A percentile compares a stretch with the other conserved stretches of the same genome.
Evolutionary conservation across 495 filamentous ascomycete species (phyloP).

Genomic region (Terfezia claveryi): DNA sequence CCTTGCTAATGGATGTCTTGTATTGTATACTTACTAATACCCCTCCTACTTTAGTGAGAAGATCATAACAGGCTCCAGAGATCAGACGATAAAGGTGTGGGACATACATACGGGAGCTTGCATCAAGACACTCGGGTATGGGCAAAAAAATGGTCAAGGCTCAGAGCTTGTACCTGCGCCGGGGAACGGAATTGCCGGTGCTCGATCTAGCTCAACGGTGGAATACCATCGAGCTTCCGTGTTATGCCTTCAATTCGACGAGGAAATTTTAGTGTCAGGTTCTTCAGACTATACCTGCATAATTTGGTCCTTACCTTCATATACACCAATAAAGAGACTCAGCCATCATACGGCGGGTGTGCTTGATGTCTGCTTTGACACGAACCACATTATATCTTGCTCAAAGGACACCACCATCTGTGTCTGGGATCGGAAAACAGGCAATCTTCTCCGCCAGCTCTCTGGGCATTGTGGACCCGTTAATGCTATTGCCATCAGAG

Average conservation of each 20-base stretch:
- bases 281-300: constrained; percentile 86
- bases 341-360: constrained; percentile 62
- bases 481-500: constrained; percentile 83
- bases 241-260: constrained; percentile 83
- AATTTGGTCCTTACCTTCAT: constrained; percentile 64
- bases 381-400: constrained; percentile 80
- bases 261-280: constrained; percentile 77
- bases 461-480: constrained; percentile 74
- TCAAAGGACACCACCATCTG: constrained; percentile 84
- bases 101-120: constrained; percentile 71
- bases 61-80: constrained; percentile 88
- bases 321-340: constrained; percentile 56
- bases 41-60: constrained; percentile 40
- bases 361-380: constrained; percentile 78
- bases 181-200: constrained; percentile 15
- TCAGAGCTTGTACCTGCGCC: constrained; percentile 2
- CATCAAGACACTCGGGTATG: constrained; percentile 47
- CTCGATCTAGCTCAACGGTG: constrained; percentile 3
- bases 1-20: not conserved
- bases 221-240: constrained; percentile 68
- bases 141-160: constrained; percentile 18
- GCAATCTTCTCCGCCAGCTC: constrained; percentile 47
- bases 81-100: constrained; percentile 89
- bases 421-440: constrained; percentile 73
- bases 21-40: not conserved